Percentiles rank a stretch among this genome's conserved stretches.
phyloP scores from a whole-genome alignment of 495 filamentous ascomycete species.

The Xylaria telfairii region DNA sequence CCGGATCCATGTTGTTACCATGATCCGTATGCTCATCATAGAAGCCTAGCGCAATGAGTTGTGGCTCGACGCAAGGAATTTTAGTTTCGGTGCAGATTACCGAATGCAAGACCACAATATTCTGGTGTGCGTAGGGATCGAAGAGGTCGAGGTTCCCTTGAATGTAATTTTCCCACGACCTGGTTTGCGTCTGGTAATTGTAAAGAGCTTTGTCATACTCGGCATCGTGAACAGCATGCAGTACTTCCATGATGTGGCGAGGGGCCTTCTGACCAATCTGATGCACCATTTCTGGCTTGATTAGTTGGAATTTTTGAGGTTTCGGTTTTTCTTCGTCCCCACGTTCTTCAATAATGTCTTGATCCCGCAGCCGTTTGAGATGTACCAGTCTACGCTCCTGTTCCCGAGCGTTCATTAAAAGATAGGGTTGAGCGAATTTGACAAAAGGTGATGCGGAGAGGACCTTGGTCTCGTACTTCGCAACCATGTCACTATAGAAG shows the following conservation, averaged over 20 bases:
- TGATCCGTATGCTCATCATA: slow-evolving; percentile 84
- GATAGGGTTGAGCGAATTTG: slow-evolving; percentile 90
- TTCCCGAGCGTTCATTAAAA: slow-evolving; percentile 88
- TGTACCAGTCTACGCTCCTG: slow-evolving; percentile 83
- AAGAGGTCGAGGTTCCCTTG: slow-evolving; percentile 84
- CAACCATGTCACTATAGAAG: slow-evolving; percentile 92
- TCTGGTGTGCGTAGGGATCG: slow-evolving; percentile 92
- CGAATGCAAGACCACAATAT: slow-evolving; percentile 92
- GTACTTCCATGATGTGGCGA: slow-evolving; percentile 85
- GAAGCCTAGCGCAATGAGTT: slow-evolving; percentile 82
- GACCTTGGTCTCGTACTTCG: slow-evolving; percentile 87
- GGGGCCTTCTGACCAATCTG: slow-evolving; percentile 75
- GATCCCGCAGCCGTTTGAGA: slow-evolving; percentile 80
- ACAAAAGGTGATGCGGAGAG: slow-evolving; percentile 97
- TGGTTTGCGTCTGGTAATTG: slow-evolving; percentile 91
- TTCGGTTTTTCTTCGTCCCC: slow-evolving; percentile 64
- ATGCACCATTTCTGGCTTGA: slow-evolving; percentile 94
- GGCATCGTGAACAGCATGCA: slow-evolving; percentile 92
- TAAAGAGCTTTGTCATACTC: slow-evolving; percentile 96
- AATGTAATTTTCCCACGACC: slow-evolving; percentile 93
- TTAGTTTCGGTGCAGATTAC: slow-evolving; percentile 89
- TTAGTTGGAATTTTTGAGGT: slow-evolving; percentile 79
- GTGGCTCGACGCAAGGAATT: slow-evolving; percentile 89
- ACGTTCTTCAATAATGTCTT: slow-evolving; percentile 66
- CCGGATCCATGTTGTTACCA: slow-evolving; percentile 68